Conservation (phyloP, 345 rosid species). For the Populus deltoides region DNA sequence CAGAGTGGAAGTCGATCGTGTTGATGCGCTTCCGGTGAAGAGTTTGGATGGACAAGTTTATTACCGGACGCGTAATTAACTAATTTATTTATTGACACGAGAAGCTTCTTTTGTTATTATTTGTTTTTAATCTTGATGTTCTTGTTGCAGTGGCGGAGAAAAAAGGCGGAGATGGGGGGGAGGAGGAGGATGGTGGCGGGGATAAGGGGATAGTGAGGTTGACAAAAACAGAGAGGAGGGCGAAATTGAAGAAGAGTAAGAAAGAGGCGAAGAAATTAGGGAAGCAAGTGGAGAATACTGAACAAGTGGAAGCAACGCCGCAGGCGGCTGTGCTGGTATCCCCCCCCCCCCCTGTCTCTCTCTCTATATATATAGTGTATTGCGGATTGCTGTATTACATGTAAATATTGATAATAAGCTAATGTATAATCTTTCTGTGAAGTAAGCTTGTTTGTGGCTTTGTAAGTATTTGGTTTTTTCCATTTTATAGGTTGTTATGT, state of each 20-base stretch:
- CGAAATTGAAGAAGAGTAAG: conserved; percentile 66
- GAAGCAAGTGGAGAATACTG: conserved; percentile 35
- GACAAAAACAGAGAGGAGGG: conserved; percentile 79
- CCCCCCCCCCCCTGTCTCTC: background rate
- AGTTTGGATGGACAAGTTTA: conserved; percentile 70
- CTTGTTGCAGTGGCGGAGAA: conserved; percentile 1
- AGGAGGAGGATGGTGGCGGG: conserved; percentile 28
- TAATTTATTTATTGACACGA: background rate
- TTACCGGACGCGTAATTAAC: conserved; percentile 48
- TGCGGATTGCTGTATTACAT: background rate
- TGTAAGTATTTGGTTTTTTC: no score
- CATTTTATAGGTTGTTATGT: no score
- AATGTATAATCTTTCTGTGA: background rate
- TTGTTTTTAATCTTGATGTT: background rate
- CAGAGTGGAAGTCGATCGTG: conserved; percentile 50
- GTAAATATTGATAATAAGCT: no score
- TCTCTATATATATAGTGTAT: no score
- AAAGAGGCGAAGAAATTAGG: conserved; percentile 72
- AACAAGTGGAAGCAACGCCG: conserved; percentile 51
- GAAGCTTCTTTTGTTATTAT: background rate
- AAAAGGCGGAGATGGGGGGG: conserved; percentile 17
- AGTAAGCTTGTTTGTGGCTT: background rate
- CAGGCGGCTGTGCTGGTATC: conserved; percentile 81
- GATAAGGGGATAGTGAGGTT: conserved; percentile 35
- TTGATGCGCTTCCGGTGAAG: conserved; percentile 86